Evolutionary conservation across 495 filamentous ascomycete species (phyloP).

Genomic region (Astrothelium subdiscretum): DNA sequence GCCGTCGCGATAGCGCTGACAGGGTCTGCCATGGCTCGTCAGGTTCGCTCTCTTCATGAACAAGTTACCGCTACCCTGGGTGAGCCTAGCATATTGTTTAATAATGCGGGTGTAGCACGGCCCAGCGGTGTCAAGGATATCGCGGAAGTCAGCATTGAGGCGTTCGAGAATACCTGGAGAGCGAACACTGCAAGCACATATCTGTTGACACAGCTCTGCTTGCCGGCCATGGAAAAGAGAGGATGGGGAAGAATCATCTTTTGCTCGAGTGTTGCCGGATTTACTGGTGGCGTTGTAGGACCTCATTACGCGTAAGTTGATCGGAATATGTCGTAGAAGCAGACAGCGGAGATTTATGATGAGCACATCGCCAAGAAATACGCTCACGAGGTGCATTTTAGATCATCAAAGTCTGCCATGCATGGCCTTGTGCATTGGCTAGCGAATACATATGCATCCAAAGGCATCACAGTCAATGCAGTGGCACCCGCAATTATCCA

Average conservation of each 20-base stretch:
- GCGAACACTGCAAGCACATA: slow-evolving; percentile 22
- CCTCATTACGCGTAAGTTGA: slow-evolving; percentile 28
- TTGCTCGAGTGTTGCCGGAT: slow-evolving; percentile 18
- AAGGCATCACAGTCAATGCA: slow-evolving; percentile 27
- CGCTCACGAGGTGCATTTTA: neutral
- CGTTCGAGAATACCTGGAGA: slow-evolving; percentile 22
- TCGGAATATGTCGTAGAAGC: neutral
- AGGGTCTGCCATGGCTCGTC: neutral
- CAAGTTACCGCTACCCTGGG: slow-evolving; percentile 16
- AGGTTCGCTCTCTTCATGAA: slow-evolving; percentile 21
- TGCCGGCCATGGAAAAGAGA: slow-evolving; percentile 23
- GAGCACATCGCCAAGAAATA: neutral
- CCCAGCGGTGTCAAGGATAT: slow-evolving; percentile 18
- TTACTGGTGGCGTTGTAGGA: slow-evolving; percentile 28
- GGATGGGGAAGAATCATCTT: slow-evolving; percentile 25
- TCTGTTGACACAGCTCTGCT: slow-evolving; percentile 26
- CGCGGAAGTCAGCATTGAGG: slow-evolving; percentile 22
- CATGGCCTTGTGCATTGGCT: slow-evolving; percentile 29
- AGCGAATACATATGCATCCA: slow-evolving; percentile 18
- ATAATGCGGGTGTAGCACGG: slow-evolving; percentile 24
- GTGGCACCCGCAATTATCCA: slow-evolving; percentile 27
- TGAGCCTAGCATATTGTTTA: slow-evolving; percentile 26
- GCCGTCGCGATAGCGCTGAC: neutral
- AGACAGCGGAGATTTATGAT: neutral
- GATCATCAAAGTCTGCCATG: slow-evolving; percentile 16